phyloP scores from a whole-genome alignment of 2,329 filamentous ascomycete genomes.

The Alternaria solani region DNA sequence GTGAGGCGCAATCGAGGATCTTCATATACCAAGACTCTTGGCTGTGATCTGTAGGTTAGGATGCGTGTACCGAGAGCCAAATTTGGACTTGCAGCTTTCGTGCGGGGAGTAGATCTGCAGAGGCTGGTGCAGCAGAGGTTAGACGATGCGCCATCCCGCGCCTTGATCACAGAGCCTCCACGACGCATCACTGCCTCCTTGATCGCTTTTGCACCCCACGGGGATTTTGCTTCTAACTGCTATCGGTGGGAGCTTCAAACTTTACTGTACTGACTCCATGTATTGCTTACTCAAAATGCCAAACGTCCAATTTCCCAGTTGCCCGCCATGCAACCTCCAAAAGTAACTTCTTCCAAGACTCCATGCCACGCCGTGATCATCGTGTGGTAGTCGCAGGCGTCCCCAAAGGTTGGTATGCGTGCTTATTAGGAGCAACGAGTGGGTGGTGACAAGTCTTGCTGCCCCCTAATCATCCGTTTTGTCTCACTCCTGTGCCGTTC shows the following conservation, averaged over 20 bases:
- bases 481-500: neutral
- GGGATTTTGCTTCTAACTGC: neutral
- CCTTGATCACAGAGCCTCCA: slow-evolving; percentile 11
- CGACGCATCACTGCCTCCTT: slow-evolving; percentile 5
- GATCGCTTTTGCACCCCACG: neutral
- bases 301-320: neutral
- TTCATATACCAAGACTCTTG: slow-evolving; percentile 16
- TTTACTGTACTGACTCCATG: neutral
- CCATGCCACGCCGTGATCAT: neutral
- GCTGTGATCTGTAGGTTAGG: slow-evolving; percentile 11
- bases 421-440: neutral
- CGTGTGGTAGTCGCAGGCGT: neutral
- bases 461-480: neutral
- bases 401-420: neutral
- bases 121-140: slow-evolving; percentile 11
- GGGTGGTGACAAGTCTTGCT: neutral
- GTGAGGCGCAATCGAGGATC: slow-evolving; percentile 15
- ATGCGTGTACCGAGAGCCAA: slow-evolving; percentile 8
- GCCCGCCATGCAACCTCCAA: neutral
- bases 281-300: neutral
- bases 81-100: slow-evolving; percentile 5
- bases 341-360: slow-evolving; percentile 5
- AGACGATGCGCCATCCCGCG: slow-evolving; percentile 13
- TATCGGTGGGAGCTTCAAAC: slow-evolving; percentile 3
- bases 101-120: slow-evolving; percentile 8